phyloP scores from a whole-genome alignment of 2,329 filamentous ascomycete species.

The Talaromyces pinophilus region DNA sequence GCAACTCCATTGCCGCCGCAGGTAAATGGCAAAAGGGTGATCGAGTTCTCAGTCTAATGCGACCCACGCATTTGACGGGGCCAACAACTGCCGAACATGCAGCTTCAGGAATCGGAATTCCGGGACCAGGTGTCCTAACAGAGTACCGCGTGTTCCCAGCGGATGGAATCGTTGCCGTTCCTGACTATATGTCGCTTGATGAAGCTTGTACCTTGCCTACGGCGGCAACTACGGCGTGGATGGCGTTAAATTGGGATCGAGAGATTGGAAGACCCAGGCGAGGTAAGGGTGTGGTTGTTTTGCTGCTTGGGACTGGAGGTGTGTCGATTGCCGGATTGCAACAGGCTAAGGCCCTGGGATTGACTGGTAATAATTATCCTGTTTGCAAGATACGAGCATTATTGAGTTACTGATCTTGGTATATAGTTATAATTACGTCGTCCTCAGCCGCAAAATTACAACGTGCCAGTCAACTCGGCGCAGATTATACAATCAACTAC shows the following conservation, averaged over 20 bases:
- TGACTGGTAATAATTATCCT: conserved; percentile 29
- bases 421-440: conserved; percentile 53
- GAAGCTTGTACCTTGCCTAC: conserved; percentile 48
- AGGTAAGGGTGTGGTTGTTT: conserved; percentile 49
- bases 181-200: conserved; percentile 40
- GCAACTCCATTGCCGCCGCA: conserved; percentile 41
- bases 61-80: conserved; percentile 55
- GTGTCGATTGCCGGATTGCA: conserved; percentile 50
- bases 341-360: conserved; percentile 52
- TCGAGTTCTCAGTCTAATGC: conserved; percentile 66
- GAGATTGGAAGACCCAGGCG: conserved; percentile 40
- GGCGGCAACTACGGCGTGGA: conserved; percentile 55
- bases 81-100: conserved; percentile 61
- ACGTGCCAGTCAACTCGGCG: conserved; percentile 52
- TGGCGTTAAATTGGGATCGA: conserved; percentile 48
- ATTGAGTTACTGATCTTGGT: conserved; percentile 17
- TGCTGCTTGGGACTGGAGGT: conserved; percentile 58
- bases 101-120: conserved; percentile 61
- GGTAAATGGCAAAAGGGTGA: conserved; percentile 59
- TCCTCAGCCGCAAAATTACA: conserved; percentile 54
- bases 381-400: background rate
- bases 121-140: conserved; percentile 51
- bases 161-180: conserved; percentile 43
- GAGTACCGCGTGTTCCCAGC: conserved; percentile 48
- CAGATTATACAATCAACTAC: conserved; percentile 54